These are phyloP conservation scores for Prunus salicina DNA, from an alignment of 306 rosid species.

Conservation along the genomic window DNA sequence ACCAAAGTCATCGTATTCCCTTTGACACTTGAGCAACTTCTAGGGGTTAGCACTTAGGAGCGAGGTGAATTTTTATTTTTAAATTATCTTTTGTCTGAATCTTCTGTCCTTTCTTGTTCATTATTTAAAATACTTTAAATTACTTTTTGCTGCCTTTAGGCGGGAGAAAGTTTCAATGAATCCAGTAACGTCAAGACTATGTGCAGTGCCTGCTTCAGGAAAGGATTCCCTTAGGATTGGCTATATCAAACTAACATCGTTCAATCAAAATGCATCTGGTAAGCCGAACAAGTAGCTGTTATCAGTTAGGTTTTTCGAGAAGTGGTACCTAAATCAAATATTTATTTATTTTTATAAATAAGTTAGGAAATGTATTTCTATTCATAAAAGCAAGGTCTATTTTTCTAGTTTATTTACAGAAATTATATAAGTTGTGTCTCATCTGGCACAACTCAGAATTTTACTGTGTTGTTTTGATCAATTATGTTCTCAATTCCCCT, in stretches of 20 bases:
- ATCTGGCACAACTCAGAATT: too few species aligned
- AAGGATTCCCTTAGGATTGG: slow-evolving; percentile 68
- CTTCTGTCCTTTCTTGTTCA: neutral
- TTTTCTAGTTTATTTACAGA: too few species aligned
- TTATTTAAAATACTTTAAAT: neutral
- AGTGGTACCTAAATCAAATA: neutral
- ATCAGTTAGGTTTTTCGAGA: neutral
- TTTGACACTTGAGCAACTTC: neutral
- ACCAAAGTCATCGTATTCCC: neutral
- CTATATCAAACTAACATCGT: slow-evolving; percentile 81
- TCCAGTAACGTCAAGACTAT: slow-evolving; percentile 89
- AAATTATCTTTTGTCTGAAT: neutral
- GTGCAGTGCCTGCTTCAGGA: slow-evolving; percentile 70
- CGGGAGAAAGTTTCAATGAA: slow-evolving; percentile 85
- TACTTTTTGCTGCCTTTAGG: slow-evolving; percentile 41
- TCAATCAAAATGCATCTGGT: slow-evolving; percentile 90
- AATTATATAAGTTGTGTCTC: too few species aligned
- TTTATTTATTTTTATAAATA: neutral
- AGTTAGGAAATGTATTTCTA: neutral
- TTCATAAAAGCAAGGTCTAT: too few species aligned
- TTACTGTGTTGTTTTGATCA: neutral
- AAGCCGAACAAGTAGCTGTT: slow-evolving; percentile 27
- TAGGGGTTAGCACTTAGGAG: neutral
- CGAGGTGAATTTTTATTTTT: neutral
- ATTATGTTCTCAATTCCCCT: neutral